Percentiles rank a stretch among this genome's conserved stretches.
phyloP scores from a whole-genome alignment of 345 rosid species.

The sweet orange (Citrus sinensis) region DNA sequence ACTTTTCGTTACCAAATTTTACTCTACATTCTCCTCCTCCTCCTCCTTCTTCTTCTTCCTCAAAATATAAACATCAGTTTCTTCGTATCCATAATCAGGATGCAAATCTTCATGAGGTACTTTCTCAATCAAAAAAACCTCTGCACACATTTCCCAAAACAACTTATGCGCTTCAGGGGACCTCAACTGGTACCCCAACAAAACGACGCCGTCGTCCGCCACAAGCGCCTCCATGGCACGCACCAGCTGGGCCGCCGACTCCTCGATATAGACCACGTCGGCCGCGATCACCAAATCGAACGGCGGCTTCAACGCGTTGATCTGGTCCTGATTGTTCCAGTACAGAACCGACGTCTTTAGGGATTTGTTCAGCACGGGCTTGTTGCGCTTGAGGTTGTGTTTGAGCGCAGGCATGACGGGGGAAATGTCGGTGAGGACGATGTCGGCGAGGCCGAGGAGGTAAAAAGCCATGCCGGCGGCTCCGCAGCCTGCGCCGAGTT shows the following conservation, averaged over 20 bases:
- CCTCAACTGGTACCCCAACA: slow-evolving; percentile 82
- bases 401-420: slow-evolving; percentile 91
- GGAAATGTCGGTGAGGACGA: slow-evolving; percentile 79
- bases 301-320: slow-evolving; percentile 61
- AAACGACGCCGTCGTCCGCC: slow-evolving; percentile 68
- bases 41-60: slow-evolving; percentile 51
- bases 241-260: slow-evolving; percentile 55
- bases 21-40: slow-evolving; percentile 6
- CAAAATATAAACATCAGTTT: slow-evolving; percentile 70
- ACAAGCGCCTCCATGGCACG: slow-evolving; percentile 63
- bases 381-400: slow-evolving; percentile 92
- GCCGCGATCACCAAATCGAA: slow-evolving; percentile 81
- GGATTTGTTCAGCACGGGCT: slow-evolving; percentile 53
- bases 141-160: slow-evolving; percentile 75
- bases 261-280: slow-evolving; percentile 86
- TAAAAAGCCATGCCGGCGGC: slow-evolving; percentile 84
- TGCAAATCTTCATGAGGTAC: slow-evolving; percentile 83
- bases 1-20: slow-evolving; percentile 5
- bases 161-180: slow-evolving; percentile 79
- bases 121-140: slow-evolving; percentile 64
- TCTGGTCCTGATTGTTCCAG: slow-evolving; percentile 73
- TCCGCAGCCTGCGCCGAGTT: slow-evolving; percentile 91
- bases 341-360: slow-evolving; percentile 54
- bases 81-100: slow-evolving; percentile 76
- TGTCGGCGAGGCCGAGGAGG: slow-evolving; percentile 69